Evolutionary conservation across 2,329 filamentous ascomycete species (phyloP), one percentile per base, ranked within the genome.

Genomic region (Pseudogymnoascus sp.): DNA sequence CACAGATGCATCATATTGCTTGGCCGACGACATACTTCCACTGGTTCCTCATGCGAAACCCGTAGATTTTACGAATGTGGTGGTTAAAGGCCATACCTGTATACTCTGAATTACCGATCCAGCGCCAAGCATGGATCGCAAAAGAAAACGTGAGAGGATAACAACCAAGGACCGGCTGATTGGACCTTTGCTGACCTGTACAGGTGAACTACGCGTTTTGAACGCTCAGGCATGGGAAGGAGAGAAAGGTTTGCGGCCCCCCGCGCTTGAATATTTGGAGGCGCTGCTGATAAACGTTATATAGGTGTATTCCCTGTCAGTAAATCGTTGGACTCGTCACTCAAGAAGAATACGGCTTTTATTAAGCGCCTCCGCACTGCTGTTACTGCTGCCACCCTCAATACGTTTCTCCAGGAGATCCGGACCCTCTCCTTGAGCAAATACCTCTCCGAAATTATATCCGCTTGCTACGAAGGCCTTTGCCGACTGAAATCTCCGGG

Each of bases 271-370:
- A 31, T 23, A 31, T 62, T 46, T 49, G 18, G 23, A 16, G 60
- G 18, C 34, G 70, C 68, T 63, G 62, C 65, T 74, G 40, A 73
- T 68, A 69, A 69, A 66, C 56, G 62, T 61, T 53, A 36, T 69
- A 96, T 68, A 96, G 92, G 90, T 79, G 79, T 96, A 66, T 91
- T 96, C 72, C 77, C 85, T 62, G 87, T 95, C 69, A 87, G 85
- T 75, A 84, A 84, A 72, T 89, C 90, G 31, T 88, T 97, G 72
- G 93, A 97, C 76, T 96, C 93, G 61, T 95, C 93, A 61, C 82
- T 97, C 75, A 97, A 96, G 79, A 97, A 97, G 81, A 97, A 97
- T 72, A 97, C 93, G 3, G 92, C 93, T 68, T 97, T 97, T 76
- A 97, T 97, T 74, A 97, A 96, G 78, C 91, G 93, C 72, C 82